Evolutionary conservation across 2,329 filamentous ascomycete species (phyloP), one percentile per base, ranked within the genome.

Genomic region (Neofusicoccum sp.): DNA sequence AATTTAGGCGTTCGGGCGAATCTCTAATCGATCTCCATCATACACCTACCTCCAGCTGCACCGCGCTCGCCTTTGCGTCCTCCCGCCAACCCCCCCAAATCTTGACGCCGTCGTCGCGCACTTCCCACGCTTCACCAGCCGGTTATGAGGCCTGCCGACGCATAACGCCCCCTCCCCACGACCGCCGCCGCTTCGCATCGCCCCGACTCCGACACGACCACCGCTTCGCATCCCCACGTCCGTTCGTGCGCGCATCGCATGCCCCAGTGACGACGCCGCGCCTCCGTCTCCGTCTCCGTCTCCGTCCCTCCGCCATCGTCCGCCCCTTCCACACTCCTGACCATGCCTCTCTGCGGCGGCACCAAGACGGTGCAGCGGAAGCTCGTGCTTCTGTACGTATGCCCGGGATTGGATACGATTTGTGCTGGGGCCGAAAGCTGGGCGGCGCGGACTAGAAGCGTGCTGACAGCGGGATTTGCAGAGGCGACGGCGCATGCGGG

Each of bases 401-500:
- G 62, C 66, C 74, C 47, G 45, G 45, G 29, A 22, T 12, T 54
- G 39, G 44, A 29, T 59, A 12, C 31, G 43, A 36, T 36, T 44
- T 22, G 41, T 34, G 59, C 28, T 52, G 37, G 56, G 47, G 48
- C 56, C 62, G 44, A 33, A 39, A 74, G 66, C 71, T 66, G 45
- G 56, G 61, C 47, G 56, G 60, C 63, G 66, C 70, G 65, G 62
- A 68, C 37, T 43, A 59, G 47, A 52, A 43, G 44, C 28, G 45
- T 49, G 56, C 56, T 60, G 33, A 60, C 56, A 14, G 9, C n/a
- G 37, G 34, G 52, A 45, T 45, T 36, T 56, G 66, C 67, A 97
- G 93, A 75, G 94, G 94, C 72, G 94, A 98, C 77, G 94, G 94
- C 84, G 94, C 94, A 71, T 96, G 91, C 79, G 94, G 94, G 75